Conservation (phyloP, 176 grass and related monocot species). For the Juncus inflexus region DNA sequence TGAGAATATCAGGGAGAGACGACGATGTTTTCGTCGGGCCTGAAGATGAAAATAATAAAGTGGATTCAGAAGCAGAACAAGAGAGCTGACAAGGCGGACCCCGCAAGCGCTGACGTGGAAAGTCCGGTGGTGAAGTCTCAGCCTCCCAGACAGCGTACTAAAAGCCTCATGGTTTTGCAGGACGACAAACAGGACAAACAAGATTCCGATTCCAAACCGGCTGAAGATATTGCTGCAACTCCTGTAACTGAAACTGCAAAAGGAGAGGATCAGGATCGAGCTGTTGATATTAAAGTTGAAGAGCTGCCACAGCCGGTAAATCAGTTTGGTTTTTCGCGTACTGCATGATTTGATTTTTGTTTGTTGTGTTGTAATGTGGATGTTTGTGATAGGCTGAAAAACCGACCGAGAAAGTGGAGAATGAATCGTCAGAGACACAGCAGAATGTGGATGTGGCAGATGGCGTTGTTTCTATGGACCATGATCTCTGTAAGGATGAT, state of each 20-base stretch:
- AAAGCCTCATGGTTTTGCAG: slow-evolving; percentile 34
- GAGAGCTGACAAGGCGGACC: slow-evolving; percentile 18
- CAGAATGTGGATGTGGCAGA: slow-evolving; percentile 25
- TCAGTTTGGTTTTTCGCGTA: slow-evolving; percentile 17
- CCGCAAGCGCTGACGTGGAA: background rate
- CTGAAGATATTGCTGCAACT: slow-evolving; percentile 30
- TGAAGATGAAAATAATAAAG: slow-evolving; percentile 91
- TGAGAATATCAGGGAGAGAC: slow-evolving; percentile 79
- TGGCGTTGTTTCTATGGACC: slow-evolving; percentile 40
- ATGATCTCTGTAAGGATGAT: slow-evolving; percentile 18
- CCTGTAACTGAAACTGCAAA: slow-evolving; percentile 36
- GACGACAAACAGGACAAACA: slow-evolving; percentile 46
- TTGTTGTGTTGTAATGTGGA: slow-evolving; percentile 21
- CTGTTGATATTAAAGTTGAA: slow-evolving; percentile 37
- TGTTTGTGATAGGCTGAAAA: slow-evolving; percentile 11
- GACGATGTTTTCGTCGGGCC: slow-evolving; percentile 85
- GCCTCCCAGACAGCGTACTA: slow-evolving; percentile 14
- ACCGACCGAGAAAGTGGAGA: slow-evolving; percentile 11
- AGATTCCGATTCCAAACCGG: slow-evolving; percentile 29
- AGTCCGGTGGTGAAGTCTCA: slow-evolving; percentile 23
- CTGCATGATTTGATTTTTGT: slow-evolving; percentile 10
- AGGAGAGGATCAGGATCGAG: slow-evolving; percentile 26
- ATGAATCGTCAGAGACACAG: background rate
- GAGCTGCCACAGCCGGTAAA: slow-evolving; percentile 51
- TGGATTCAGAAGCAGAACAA: slow-evolving; percentile 67